These are phyloP conservation scores for Aspergillus brunneoviolaceus DNA, from an alignment of 2,329 filamentous ascomycete genomes.

Conservation along the genomic window DNA sequence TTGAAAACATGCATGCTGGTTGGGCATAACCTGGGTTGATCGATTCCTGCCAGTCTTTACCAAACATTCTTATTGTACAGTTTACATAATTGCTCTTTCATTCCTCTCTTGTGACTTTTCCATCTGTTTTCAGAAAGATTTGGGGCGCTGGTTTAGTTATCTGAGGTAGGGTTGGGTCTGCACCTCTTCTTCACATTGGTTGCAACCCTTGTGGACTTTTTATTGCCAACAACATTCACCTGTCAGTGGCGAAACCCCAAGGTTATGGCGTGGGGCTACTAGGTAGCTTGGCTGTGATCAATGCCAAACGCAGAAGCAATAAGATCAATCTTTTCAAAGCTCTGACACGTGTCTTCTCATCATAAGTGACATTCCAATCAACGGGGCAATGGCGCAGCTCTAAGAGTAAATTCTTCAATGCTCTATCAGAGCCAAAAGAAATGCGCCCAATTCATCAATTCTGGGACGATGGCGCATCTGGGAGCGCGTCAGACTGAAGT, in stretches of 20 bases:
- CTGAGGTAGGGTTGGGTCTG: background rate
- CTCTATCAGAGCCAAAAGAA: accelerated
- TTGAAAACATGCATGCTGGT: background rate
- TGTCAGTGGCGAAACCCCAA: background rate
- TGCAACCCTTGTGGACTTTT: background rate
- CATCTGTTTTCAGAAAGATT: background rate
- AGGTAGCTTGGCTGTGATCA: background rate
- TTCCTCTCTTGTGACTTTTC: background rate
- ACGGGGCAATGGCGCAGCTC: no score
- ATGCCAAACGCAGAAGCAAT: background rate
- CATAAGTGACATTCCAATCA: no score
- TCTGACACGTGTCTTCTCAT: no score
- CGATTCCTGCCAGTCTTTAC: background rate
- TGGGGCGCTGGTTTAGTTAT: background rate
- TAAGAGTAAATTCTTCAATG: no score
- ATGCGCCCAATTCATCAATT: accelerated
- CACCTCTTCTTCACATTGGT: background rate
- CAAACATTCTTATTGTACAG: background rate
- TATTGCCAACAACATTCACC: background rate
- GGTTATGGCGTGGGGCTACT: background rate
- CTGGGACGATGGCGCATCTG: background rate
- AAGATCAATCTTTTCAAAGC: no score
- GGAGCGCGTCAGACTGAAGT: background rate
- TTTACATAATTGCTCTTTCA: background rate
- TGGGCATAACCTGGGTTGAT: background rate